Conservation (phyloP, 1,284 basidiomycete genomes). For the Anthracocystis setariae region DNA sequence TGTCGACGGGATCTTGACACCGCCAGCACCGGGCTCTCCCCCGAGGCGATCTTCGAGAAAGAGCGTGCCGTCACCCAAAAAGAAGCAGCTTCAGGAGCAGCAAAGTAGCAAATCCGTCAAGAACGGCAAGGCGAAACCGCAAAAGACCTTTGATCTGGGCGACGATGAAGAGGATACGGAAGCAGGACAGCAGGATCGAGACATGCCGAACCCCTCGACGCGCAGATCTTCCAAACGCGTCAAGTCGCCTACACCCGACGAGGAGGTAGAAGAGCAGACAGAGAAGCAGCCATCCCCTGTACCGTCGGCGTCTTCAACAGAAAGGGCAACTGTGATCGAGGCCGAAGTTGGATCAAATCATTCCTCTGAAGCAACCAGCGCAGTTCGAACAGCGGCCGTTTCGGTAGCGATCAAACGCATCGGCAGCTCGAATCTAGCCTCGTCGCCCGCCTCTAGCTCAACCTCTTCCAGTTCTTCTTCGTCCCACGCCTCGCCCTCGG, state of each 20-base stretch:
- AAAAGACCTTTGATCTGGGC: constrained; percentile 17
- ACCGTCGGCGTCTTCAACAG: too few relatives aligned
- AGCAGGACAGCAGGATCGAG: constrained; percentile 3
- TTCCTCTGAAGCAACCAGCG: background rate
- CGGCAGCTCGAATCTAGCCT: background rate
- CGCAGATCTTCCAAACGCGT: background rate
- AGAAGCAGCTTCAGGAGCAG: constrained; percentile 11
- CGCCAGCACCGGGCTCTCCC: constrained; percentile 17
- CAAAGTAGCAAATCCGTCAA: constrained; percentile 1
- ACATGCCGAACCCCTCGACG: background rate
- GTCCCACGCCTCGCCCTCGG: background rate
- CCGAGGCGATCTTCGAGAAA: constrained; percentile 17
- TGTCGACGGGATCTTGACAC: constrained; percentile 25
- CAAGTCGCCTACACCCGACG: constrained; percentile 6
- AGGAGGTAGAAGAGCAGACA: constrained; percentile 2
- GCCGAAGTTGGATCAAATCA: background rate
- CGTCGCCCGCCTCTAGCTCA: constrained; percentile 1
- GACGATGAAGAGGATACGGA: constrained; percentile 3
- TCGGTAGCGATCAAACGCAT: constrained; percentile 35
- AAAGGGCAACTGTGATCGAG: background rate
- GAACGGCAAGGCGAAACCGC: constrained; percentile 14
- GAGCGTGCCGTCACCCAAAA: constrained; percentile 27
- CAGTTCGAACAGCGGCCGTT: constrained; percentile 1
- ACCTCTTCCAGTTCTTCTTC: constrained; percentile 2
- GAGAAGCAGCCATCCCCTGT: background rate